Base-by-base conservation (phyloP, 129 eudicot species). In the Sambucus nigra region DNA sequence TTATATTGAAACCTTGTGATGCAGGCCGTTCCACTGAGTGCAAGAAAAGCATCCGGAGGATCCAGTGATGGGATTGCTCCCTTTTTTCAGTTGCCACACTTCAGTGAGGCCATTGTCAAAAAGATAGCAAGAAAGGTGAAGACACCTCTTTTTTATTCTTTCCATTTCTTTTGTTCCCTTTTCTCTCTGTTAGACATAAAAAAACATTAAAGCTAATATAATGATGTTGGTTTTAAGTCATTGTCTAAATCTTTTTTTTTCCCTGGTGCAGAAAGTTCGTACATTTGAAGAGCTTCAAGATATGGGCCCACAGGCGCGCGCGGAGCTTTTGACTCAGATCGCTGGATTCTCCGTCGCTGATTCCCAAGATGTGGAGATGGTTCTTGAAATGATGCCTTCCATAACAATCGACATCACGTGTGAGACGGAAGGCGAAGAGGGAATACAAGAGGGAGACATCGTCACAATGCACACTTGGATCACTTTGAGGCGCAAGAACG, bases 371-470 rank as follows among this genome's bases (percentile, higher is more conserved):
- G 87, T 84, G 50, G 97, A 88, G 70, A 68, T 42, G 22, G 94
- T 88, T 12, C 83, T 88, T 2, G 93, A 88, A 47, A 83, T 77
- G 91, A 77, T 88, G 84, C 97, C 97, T 16, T 72, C 82, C 51
- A 71, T 88, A 28, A 59, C 74, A 47, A 46, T 84, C 14, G 97
- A 88, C 23, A 59, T 84, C 60, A 74, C 78, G 39, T 83, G 91
- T 51, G 97, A 88, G 57, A 88, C 97, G 0, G 97, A 88, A 75
- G 94, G 97, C n/a, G 97, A 88, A 71, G 97, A 88, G 64, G 94
- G 94, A 25, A 75, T 88, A 21, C 97, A 88, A 57, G 97, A 88
- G 71, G 94, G 94, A 13, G 94, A 88, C 46, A 73, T 83, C 19
- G 97, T 88, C 17, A 88, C 94, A 20, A 68, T 83, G 80, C 84